Percentiles rank a stretch among this genome's conserved stretches.
phyloP scores from a whole-genome alignment of 2,329 filamentous ascomycete species.

The Aspergillus hiratsukae region DNA sequence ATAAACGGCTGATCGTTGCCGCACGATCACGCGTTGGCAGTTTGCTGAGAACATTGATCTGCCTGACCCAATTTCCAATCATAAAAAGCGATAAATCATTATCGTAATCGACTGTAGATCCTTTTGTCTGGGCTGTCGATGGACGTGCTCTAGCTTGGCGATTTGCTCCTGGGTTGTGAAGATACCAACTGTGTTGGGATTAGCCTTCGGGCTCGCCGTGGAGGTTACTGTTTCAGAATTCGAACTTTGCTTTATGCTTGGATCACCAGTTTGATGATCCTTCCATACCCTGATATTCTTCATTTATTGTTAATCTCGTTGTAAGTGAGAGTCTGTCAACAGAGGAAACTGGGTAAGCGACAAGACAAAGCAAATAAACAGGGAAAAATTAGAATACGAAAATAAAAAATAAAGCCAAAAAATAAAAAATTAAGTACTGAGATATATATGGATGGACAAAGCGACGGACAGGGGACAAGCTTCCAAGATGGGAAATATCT shows the following conservation, averaged over 20 bases:
- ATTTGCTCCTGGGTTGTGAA: background rate
- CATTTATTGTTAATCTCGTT: background rate
- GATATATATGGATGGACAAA: background rate
- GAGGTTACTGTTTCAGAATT: background rate
- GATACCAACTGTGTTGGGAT: background rate
- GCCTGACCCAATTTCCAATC: slow-evolving; percentile 7
- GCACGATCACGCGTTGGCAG: slow-evolving; percentile 19
- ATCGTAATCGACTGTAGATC: slow-evolving; percentile 12
- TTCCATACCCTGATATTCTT: background rate
- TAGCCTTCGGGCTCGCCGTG: background rate
- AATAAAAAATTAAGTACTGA: background rate
- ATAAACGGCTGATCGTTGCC: slow-evolving; percentile 37
- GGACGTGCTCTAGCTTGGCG: background rate
- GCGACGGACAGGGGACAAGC: background rate
- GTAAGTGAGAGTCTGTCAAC: background rate
- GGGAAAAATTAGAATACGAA: background rate
- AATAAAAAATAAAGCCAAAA: background rate
- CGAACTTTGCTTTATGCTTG: background rate
- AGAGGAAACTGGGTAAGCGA: background rate
- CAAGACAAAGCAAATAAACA: background rate
- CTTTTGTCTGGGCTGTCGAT: background rate
- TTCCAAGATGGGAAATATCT: background rate
- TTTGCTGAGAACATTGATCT: slow-evolving; percentile 24
- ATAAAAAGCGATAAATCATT: background rate
- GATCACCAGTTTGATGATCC: slow-evolving; percentile 4